Evolutionary conservation across 2,329 filamentous ascomycete genomes (phyloP), one percentile per base, ranked within the genome.

Genomic region (Helotiales sp.): DNA sequence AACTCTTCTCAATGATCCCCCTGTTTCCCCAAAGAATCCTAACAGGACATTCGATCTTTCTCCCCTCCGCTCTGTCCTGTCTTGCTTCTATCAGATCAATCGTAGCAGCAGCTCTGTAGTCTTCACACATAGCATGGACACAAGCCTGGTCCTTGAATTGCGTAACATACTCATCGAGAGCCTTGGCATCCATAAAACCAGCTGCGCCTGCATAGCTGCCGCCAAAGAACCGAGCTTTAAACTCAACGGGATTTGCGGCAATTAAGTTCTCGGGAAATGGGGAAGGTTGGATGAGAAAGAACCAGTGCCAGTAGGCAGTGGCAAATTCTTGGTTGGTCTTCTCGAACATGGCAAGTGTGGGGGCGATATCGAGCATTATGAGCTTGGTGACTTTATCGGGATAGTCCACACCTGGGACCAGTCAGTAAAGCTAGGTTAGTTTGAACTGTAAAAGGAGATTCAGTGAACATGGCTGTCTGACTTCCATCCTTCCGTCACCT

Each of bases 231-330:
- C 73, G 66, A 17, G 75, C 71, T 0, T 75, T 70, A n/a, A 81
- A 75, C 31, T 72, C 69, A 6, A 72, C 65, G 2, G 77, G 74
- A 24, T 71, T 66, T 0, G 66, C 69, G 0, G 69, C 27, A 34
- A 78, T 77, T 47, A 82, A 70, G 38, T 73, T 75, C 64, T 84
- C 81, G 0, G 79, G 81, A 5, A 84, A 74, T 0, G 82, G 79
- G 5, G 70, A 70, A 0, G 71, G 67, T 65, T 85, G 82, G 8
- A 83, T 80, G 19, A 85, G 74, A 61, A 85, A 79, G 52, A 82
- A 83, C 81, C 82, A 85, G 69, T 85, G 82, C 63, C 79, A 84
- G 67, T 83, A 84, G 0, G 75, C 74, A 27, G 72, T 73, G 1
- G 80, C 78, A 58, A 82, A 79, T 0, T 70, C 68, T 4, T 73